These are phyloP conservation scores for Coemansia sp. DNA, from an alignment of 192 early-diverging fungal species.

Conservation along the genomic window DNA sequence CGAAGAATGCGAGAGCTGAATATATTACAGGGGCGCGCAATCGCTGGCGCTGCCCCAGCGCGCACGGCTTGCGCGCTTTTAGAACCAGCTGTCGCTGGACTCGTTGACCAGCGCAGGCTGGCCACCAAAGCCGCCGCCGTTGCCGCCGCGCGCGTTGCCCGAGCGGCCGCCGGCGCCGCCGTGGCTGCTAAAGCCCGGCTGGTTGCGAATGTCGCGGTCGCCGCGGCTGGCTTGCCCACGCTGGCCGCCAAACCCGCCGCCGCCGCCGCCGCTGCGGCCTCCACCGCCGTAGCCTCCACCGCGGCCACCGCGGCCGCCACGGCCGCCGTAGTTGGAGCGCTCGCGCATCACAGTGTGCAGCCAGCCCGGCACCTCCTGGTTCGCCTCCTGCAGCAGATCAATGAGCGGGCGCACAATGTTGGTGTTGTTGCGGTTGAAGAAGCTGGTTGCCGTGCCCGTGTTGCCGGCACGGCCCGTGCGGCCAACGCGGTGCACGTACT, in stretches of 20 bases:
- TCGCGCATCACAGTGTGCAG: constrained; percentile 70
- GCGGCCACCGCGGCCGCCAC: constrained; percentile 59
- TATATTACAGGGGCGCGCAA: constrained; percentile 1
- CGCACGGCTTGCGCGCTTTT: constrained; percentile 7
- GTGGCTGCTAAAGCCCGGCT: constrained; percentile 4
- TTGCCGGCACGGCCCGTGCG: constrained; percentile 98
- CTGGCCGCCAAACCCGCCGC: constrained; percentile 33
- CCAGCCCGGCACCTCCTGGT: constrained; percentile 88
- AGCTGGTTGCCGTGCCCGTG: constrained; percentile 85
- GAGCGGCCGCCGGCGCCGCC: not conserved
- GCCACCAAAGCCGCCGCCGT: constrained; percentile 6
- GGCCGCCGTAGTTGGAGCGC: constrained; percentile 49
- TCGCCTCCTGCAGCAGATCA: constrained; percentile 87
- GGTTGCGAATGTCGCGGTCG: constrained; percentile 40
- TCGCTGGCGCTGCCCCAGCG: too few relatives aligned
- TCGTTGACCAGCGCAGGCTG: constrained; percentile 41
- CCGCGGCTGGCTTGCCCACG: constrained; percentile 25
- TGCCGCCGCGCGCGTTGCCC: constrained; percentile 10
- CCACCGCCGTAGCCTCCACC: constrained; percentile 37
- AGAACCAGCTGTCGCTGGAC: constrained; percentile 64
- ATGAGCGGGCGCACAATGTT: constrained; percentile 79
- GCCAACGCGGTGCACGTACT: constrained; percentile 98
- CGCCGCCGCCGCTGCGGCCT: constrained; percentile 22
- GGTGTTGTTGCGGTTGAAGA: constrained; percentile 88
- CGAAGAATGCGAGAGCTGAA: not conserved